These are phyloP conservation scores for Termitomyces sp. DNA, from an alignment of 768 basidiomycete species.

Conservation along the genomic window DNA sequence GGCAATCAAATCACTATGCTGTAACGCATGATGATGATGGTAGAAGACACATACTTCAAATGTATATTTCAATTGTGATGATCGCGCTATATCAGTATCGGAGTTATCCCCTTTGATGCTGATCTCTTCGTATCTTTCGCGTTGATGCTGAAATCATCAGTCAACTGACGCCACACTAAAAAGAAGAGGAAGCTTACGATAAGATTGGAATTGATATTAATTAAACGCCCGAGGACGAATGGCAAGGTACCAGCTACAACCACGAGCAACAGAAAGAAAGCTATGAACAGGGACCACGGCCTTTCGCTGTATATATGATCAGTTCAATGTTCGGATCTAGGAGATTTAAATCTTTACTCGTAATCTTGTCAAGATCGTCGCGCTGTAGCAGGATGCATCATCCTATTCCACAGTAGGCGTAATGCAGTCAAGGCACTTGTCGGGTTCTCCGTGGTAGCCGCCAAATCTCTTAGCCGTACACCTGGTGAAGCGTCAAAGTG, in stretches of 20 bases:
- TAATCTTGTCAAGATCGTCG: slow-evolving; percentile 24
- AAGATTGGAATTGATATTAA: slow-evolving; percentile 26
- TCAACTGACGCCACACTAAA: background rate
- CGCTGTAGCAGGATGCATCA: slow-evolving; percentile 26
- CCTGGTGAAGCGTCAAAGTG: slow-evolving; percentile 23
- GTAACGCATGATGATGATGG: background rate
- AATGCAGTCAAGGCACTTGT: slow-evolving; percentile 24
- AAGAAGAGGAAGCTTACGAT: slow-evolving; percentile 18
- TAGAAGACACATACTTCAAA: slow-evolving; percentile 21
- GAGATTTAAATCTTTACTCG: slow-evolving; percentile 24
- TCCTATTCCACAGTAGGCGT: slow-evolving; percentile 29
- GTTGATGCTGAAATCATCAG: slow-evolving; percentile 25
- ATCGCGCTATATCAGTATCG: slow-evolving; percentile 25
- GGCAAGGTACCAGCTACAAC: slow-evolving; percentile 21
- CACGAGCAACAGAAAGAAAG: slow-evolving; percentile 31
- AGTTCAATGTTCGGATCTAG: background rate
- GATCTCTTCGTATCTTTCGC: slow-evolving; percentile 26
- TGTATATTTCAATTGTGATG: slow-evolving; percentile 17
- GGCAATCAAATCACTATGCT: background rate
- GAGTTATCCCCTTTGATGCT: slow-evolving; percentile 28
- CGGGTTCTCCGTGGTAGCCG: slow-evolving; percentile 23
- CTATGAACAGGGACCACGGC: slow-evolving; percentile 30
- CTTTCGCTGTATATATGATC: slow-evolving; percentile 20
- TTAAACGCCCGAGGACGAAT: slow-evolving; percentile 32
- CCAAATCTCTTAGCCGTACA: slow-evolving; percentile 30